Percentiles rank a stretch among this genome's conserved stretches.
Conservation (phyloP, 805 yeast species). For the Myxozyma monticola region DNA sequence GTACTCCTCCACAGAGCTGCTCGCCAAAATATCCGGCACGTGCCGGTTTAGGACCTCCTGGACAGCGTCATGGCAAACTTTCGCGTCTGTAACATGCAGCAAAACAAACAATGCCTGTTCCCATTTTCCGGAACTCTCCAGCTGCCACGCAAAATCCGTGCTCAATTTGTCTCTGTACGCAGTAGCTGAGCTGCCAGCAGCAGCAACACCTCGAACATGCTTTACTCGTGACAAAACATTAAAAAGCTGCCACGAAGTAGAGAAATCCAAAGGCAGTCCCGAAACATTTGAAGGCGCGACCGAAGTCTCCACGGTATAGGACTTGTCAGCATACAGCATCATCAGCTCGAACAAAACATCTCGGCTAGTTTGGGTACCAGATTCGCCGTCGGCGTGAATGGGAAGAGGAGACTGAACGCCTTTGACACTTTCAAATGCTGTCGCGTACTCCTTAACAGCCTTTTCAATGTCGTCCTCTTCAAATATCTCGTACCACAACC, state of each 20-base stretch:
- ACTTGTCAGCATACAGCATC: conserved; percentile 20
- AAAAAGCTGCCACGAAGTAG: conserved; percentile 51
- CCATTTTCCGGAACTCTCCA: conserved; percentile 51
- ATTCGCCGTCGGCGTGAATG: neutral
- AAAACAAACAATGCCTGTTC: conserved; percentile 64
- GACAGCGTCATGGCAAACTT: conserved; percentile 46
- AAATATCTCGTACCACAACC: conserved; percentile 54
- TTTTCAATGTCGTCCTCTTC: conserved; percentile 26
- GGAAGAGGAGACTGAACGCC: conserved; percentile 11
- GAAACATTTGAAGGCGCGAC: conserved; percentile 3
- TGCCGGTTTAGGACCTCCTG: conserved; percentile 34
- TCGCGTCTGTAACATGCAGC: conserved; percentile 56
- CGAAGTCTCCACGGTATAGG: conserved; percentile 15
- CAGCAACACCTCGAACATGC: conserved; percentile 13
- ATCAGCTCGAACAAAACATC: conserved; percentile 25
- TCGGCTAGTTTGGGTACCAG: neutral
- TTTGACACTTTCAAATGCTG: conserved; percentile 22
- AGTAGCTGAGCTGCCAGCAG: conserved; percentile 12
- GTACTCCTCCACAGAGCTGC: conserved; percentile 5
- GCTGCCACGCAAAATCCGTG: conserved; percentile 51
- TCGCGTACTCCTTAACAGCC: conserved; percentile 30
- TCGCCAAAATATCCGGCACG: conserved; percentile 32
- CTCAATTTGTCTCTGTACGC: conserved; percentile 44
- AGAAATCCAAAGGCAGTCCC: conserved; percentile 14
- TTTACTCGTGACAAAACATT: conserved; percentile 42